Evolutionary conservation across 495 filamentous ascomycete species (phyloP).

Genomic region (Neurospora sp.): DNA sequence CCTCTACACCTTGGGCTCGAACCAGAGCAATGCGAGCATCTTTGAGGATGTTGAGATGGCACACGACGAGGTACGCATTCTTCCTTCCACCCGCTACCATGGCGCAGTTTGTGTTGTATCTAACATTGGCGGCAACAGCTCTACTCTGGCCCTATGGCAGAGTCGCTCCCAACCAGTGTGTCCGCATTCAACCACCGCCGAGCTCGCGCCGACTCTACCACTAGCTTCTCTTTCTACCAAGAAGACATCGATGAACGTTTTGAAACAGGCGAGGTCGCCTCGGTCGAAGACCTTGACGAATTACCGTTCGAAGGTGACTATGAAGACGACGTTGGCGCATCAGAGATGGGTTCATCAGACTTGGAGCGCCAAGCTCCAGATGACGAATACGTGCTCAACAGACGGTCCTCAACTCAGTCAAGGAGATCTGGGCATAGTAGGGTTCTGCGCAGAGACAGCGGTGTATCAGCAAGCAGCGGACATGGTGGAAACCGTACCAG

Average conservation of each 20-base stretch:
- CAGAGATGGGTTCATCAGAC: slow-evolving; percentile 33
- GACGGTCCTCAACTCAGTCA: slow-evolving; percentile 33
- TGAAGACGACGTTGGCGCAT: slow-evolving; percentile 27
- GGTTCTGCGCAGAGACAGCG: slow-evolving; percentile 55
- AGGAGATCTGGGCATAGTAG: slow-evolving; percentile 59
- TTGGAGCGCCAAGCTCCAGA: slow-evolving; percentile 25
- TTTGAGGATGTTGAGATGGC: slow-evolving; percentile 99
- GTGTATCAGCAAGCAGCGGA: slow-evolving; percentile 48
- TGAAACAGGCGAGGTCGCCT: background rate
- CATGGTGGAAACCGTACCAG: slow-evolving; percentile 49
- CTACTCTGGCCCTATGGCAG: slow-evolving; percentile 86
- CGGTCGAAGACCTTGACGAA: slow-evolving; percentile 25
- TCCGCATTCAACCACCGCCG: slow-evolving; percentile 79
- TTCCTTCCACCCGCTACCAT: background rate
- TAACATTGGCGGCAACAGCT: slow-evolving; percentile 45
- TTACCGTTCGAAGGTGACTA: slow-evolving; percentile 31
- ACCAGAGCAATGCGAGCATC: slow-evolving; percentile 73
- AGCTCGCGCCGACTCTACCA: slow-evolving; percentile 64
- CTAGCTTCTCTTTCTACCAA: slow-evolving; percentile 87
- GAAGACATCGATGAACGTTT: slow-evolving; percentile 43
- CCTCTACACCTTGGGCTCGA: slow-evolving; percentile 54
- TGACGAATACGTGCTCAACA: slow-evolving; percentile 29
- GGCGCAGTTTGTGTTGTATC: slow-evolving; percentile 1
- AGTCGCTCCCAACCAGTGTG: slow-evolving; percentile 84
- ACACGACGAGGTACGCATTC: slow-evolving; percentile 65